Evolutionary conservation across 371 early-diverging fungal species (phyloP).

Genomic region (Blakeslea trispora): DNA sequence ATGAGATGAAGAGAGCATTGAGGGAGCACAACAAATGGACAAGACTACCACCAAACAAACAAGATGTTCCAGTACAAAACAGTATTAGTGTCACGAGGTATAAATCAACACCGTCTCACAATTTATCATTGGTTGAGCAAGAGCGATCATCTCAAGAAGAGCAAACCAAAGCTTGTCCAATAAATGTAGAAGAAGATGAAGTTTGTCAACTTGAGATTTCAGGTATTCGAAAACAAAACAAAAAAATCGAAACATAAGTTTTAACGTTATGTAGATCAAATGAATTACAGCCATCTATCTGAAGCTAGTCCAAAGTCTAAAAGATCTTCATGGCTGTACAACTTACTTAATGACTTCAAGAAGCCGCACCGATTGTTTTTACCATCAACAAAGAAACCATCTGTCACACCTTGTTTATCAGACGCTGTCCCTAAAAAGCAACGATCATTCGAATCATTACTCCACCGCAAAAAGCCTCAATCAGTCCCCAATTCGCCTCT

Average conservation of each 20-base stretch:
- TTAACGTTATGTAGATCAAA: too few species aligned
- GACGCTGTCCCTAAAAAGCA: constrained; percentile 22
- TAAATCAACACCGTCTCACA: constrained; percentile 28
- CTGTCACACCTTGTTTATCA: not conserved
- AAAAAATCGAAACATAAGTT: not conserved
- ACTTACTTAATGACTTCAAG: constrained; percentile 5
- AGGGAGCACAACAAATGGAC: constrained; percentile 40
- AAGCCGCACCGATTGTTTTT: not conserved
- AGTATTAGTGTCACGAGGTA: constrained; percentile 22
- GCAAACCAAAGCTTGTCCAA: not conserved
- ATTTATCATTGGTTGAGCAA: constrained; percentile 17
- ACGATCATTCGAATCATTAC: not conserved
- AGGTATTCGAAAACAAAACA: constrained; percentile 3
- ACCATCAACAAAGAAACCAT: not conserved
- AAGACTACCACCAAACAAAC: constrained; percentile 21
- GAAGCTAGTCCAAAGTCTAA: not conserved
- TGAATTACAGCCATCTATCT: not conserved
- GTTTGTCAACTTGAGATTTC: too few species aligned
- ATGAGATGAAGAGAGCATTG: constrained; percentile 32
- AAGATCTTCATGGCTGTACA: constrained; percentile 7
- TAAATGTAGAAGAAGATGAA: too few species aligned
- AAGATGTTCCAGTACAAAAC: constrained; percentile 4
- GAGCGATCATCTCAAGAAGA: constrained; percentile 12
- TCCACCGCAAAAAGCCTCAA: not conserved
- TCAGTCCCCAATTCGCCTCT: not conserved